Percentiles rank a stretch among this genome's conserved stretches.
Evolutionary conservation across 306 rosid genomes (phyloP).

Genomic region (Cicer judaicum): DNA sequence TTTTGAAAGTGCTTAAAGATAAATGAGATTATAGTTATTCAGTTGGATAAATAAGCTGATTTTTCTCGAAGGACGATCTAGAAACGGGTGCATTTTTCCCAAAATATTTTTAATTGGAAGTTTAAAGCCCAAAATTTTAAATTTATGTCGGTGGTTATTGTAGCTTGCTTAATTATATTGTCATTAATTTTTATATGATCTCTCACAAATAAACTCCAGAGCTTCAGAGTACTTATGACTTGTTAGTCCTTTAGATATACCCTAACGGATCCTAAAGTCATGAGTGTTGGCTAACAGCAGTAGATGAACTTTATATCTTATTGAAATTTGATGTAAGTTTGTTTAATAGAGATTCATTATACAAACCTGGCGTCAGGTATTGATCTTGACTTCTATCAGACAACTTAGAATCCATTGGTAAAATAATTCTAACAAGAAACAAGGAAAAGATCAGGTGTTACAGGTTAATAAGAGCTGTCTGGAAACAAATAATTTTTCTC

Average conservation of each 20-base stretch:
- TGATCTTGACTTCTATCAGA: constrained; percentile 17
- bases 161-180: constrained; percentile 24
- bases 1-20: constrained; percentile 22
- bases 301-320: constrained; percentile 5
- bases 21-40: constrained; percentile 7
- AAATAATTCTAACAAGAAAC: not conserved
- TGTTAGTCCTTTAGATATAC: constrained; percentile 10
- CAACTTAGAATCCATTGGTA: constrained; percentile 8
- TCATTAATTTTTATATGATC: not conserved
- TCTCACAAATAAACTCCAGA: not conserved
- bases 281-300: constrained; percentile 3
- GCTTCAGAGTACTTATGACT: constrained; percentile 27
- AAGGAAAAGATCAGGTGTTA: no score
- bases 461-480: no score
- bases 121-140: constrained; percentile 6
- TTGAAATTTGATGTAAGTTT: constrained; percentile 16
- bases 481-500: not conserved
- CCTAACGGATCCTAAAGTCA: not conserved
- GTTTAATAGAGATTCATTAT: constrained; percentile 27
- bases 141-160: not conserved
- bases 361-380: constrained; percentile 6
- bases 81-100: constrained; percentile 5
- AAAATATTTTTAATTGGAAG: constrained; percentile 12
- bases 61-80: constrained; percentile 18
- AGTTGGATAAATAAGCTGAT: constrained; percentile 31